Conservation (phyloP, 495 filamentous ascomycete species). For the Corynascus novoguineensis region DNA sequence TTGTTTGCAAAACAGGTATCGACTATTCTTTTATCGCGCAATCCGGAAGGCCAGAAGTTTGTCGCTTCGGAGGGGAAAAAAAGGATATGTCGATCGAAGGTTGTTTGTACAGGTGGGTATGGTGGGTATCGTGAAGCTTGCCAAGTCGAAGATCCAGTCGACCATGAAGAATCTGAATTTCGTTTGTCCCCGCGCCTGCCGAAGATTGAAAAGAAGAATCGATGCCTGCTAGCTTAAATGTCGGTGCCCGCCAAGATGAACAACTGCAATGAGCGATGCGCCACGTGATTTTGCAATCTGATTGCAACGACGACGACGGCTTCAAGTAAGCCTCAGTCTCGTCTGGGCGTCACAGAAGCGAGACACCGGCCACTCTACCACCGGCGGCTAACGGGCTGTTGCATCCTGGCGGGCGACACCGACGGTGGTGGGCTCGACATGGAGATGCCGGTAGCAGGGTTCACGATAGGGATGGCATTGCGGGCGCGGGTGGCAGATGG, state of each 20-base stretch:
- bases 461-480: slow-evolving; percentile 97
- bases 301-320: slow-evolving; percentile 34
- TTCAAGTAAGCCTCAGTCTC: slow-evolving; percentile 19
- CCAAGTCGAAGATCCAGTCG: slow-evolving; percentile 31
- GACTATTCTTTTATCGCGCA: slow-evolving; percentile 35
- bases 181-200: slow-evolving; percentile 28
- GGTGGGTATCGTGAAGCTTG: slow-evolving; percentile 7
- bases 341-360: slow-evolving; percentile 30
- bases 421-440: slow-evolving; percentile 87
- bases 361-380: slow-evolving; percentile 41
- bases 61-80: slow-evolving; percentile 25
- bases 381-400: slow-evolving; percentile 47
- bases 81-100: slow-evolving; percentile 31
- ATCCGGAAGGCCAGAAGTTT: slow-evolving; percentile 32
- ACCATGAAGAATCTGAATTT: slow-evolving; percentile 19
- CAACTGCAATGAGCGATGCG: slow-evolving; percentile 28
- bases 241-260: slow-evolving; percentile 40
- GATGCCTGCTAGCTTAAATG: slow-evolving; percentile 31
- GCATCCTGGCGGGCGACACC: slow-evolving; percentile 81
- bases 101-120: slow-evolving; percentile 32
- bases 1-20: slow-evolving; percentile 30
- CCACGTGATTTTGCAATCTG: slow-evolving; percentile 22
- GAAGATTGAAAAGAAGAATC: slow-evolving; percentile 25
- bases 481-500: slow-evolving; percentile 78
- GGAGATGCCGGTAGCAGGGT: slow-evolving; percentile 84